Evolutionary conservation across 768 basidiomycete species (phyloP), one percentile per base, ranked within the genome.

Genomic region (Boletus insuetus): DNA sequence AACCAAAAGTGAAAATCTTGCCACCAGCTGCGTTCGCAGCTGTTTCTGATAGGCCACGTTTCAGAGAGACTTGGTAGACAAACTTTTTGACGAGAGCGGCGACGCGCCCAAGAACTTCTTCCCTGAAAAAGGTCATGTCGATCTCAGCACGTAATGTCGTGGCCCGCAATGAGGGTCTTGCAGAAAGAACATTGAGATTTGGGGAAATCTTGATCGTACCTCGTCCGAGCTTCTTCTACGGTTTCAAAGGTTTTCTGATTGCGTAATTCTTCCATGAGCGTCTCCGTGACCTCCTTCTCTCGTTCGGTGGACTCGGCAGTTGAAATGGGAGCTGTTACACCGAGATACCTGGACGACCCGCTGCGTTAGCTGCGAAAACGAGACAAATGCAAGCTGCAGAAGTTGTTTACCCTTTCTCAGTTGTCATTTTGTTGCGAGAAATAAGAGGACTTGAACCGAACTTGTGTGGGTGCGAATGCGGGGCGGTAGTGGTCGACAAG

Each of bases 1-100:
- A 98, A 40, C 97, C 97, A 72, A 96, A 99, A 8, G 97, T 98
- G 72, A 94, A 99, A 69, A 99, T 98, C 79, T 98, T 96, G 60
- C 95, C 97, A 49, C 97, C 97, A 10, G 97, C 93, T 46, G 91
- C 86, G 49, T 75, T 82, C 10, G 96, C 95, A 2, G 92, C 89
- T 19, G 87, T 74, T 59, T 98, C 94, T 31, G 94, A 95, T 44
- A 96, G 76, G 8, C 96, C 96, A 39, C 81, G 82, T 42, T 82
- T 74, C 54, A 95, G 69, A 9, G 90, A 88, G 2, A 95, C 85
- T 58, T 83, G 82, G 66, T 83, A 84, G 46, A 99, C 97, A 69
- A 98, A 99, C 67, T 91, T 85, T 75, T 93, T 94, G 62, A 98
- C 93, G 26, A 97, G 79, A 50, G 86, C 83, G 41, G 91, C 86